These are phyloP conservation scores for Vitis rotundifolia DNA, from an alignment of 164 flowering plant genomes.

Conservation along the genomic window DNA sequence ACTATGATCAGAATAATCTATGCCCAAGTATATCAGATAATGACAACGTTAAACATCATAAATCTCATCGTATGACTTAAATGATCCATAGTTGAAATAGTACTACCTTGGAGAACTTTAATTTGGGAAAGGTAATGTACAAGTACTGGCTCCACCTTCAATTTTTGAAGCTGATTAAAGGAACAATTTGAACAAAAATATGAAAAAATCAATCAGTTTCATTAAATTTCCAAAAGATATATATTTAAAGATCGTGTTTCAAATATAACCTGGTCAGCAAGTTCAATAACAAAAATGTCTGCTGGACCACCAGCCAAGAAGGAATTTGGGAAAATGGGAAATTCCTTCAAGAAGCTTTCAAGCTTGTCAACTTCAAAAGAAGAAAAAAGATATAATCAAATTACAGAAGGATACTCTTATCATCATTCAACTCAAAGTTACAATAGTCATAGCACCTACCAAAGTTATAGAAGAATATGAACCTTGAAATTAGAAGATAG, in stretches of 20 bases:
- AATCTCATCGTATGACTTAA: neutral
- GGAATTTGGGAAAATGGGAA: constrained; percentile 81
- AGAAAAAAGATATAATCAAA: neutral
- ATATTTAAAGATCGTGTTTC: neutral
- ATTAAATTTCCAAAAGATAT: too few relatives aligned
- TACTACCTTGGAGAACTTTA: constrained; percentile 74
- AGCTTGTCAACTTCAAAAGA: constrained; percentile 71
- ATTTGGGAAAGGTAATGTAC: constrained; percentile 81
- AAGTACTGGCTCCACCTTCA: constrained; percentile 96
- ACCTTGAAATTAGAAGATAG: constrained; percentile 85
- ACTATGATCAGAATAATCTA: neutral
- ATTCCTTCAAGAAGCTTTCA: constrained; percentile 68
- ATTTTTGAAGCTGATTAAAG: constrained; percentile 76
- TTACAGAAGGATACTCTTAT: neutral
- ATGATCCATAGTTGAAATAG: neutral
- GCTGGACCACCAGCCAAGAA: constrained; percentile 88
- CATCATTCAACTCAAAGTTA: neutral
- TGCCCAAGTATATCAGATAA: too few relatives aligned
- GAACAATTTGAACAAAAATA: neutral
- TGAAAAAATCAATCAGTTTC: too few relatives aligned
- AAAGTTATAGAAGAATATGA: constrained; percentile 76
- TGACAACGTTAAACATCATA: neutral
- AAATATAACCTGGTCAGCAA: constrained; percentile 81
- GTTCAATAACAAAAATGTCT: constrained; percentile 83
- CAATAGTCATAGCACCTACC: constrained; percentile 43